Conservation (phyloP, 2,329 filamentous ascomycete species). For the Xylaria sp. region DNA sequence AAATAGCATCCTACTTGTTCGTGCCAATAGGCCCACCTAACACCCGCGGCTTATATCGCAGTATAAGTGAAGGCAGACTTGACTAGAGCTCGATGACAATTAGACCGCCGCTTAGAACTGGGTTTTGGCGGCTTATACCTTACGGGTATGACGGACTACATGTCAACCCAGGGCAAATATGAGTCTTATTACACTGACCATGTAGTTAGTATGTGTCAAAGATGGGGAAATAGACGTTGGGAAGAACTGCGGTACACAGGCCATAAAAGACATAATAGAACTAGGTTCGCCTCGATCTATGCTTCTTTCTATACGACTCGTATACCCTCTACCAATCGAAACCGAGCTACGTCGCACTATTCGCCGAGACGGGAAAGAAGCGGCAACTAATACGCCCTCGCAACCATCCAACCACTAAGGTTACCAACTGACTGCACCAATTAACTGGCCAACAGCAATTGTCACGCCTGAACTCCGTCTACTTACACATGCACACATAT, state of each 20-base stretch:
- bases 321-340: conserved; percentile 23
- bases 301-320: conserved; percentile 8
- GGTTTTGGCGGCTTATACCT: not conserved
- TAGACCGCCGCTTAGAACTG: too few relatives aligned
- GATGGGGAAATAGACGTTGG: not conserved
- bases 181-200: not conserved
- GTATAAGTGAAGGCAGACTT: not conserved
- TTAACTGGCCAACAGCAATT: conserved; percentile 1
- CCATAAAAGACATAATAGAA: not conserved
- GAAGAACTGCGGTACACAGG: not conserved
- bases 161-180: not conserved
- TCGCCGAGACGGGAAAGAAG: not conserved
- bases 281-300: not conserved
- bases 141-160: not conserved
- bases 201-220: not conserved
- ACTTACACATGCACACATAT: not conserved
- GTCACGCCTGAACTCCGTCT: not conserved
- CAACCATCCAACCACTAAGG: not conserved
- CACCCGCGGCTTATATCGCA: not conserved
- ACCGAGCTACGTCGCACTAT: not conserved
- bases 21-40: not conserved
- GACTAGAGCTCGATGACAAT: not conserved
- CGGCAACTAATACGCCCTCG: not conserved
- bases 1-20: not conserved
- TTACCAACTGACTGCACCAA: not conserved